Evolutionary conservation across 202 grass and related monocot species (phyloP).

Genomic region (Setaria italica): DNA sequence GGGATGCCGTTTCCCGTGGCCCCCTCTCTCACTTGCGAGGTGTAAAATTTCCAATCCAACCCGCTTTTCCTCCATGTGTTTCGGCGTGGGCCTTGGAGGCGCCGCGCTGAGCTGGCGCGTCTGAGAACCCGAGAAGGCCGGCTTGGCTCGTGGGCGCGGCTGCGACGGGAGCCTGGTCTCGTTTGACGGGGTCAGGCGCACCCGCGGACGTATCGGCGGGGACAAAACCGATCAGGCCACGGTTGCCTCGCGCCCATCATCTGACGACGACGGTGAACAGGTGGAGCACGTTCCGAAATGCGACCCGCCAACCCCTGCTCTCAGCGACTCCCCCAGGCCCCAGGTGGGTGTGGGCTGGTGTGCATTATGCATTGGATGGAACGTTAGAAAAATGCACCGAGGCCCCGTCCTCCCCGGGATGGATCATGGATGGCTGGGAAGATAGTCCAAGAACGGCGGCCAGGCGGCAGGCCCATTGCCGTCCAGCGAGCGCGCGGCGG

Average conservation of each 20-base stretch:
- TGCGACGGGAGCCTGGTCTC: not conserved
- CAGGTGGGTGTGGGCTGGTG: constrained; percentile 21
- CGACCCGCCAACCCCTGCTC: not conserved
- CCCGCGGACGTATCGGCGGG: not conserved
- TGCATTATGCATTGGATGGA: not conserved
- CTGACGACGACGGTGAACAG: not conserved
- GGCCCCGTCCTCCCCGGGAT: not conserved
- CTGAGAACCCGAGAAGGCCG: constrained; percentile 64
- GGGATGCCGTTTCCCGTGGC: no score
- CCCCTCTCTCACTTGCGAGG: not conserved
- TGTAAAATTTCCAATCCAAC: not conserved
- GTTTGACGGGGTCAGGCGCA: constrained; percentile 47
- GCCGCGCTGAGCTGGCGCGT: constrained; percentile 26
- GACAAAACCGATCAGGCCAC: not conserved
- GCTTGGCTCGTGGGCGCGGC: not conserved
- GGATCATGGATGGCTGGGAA: not conserved
- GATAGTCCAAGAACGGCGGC: not conserved
- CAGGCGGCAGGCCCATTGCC: not conserved
- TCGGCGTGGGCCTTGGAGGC: not conserved
- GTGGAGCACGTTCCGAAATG: not conserved
- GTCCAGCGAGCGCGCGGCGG: constrained; percentile 2
- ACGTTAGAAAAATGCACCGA: not conserved
- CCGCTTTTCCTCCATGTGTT: not conserved
- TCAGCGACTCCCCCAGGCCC: no score
- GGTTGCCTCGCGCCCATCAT: constrained; percentile 9